phyloP scores from a whole-genome alignment of 2,329 filamentous ascomycete species.

The Neonectria faginata region DNA sequence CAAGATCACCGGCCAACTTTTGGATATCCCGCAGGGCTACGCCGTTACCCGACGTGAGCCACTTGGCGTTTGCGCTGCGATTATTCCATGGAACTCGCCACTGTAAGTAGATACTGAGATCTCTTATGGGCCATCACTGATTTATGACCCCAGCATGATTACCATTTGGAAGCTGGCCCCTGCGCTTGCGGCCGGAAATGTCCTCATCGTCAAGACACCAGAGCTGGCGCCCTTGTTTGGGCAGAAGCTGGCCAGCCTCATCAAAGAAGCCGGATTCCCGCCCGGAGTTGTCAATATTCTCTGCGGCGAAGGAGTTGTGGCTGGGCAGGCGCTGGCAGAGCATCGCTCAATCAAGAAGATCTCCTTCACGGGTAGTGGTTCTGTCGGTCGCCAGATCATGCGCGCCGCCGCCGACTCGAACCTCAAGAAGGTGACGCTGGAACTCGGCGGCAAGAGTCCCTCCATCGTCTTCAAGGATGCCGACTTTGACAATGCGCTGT shows the following conservation, averaged over 20 bases:
- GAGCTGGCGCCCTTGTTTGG: slow-evolving; percentile 72
- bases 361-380: slow-evolving; percentile 79
- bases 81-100: slow-evolving; percentile 84
- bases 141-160: slow-evolving; percentile 25
- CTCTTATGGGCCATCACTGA: no score
- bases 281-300: slow-evolving; percentile 79
- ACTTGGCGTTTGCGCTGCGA: slow-evolving; percentile 75
- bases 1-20: slow-evolving; percentile 21
- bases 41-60: slow-evolving; percentile 65
- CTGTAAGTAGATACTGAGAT: slow-evolving; percentile 22
- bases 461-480: slow-evolving; percentile 70
- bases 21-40: slow-evolving; percentile 9
- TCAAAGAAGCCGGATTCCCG: slow-evolving; percentile 79
- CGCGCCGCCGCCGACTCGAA: slow-evolving; percentile 78
- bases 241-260: slow-evolving; percentile 70
- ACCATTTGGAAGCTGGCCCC: slow-evolving; percentile 70
- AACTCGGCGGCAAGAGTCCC: slow-evolving; percentile 77
- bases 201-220: slow-evolving; percentile 70
- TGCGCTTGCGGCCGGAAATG: slow-evolving; percentile 70
- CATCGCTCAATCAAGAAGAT: slow-evolving; percentile 77
- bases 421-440: slow-evolving; percentile 81
- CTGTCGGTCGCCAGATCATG: slow-evolving; percentile 75
- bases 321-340: slow-evolving; percentile 73
- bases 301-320: slow-evolving; percentile 74
- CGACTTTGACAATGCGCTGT: slow-evolving; percentile 71